phyloP scores from a whole-genome alignment of 1,284 basidiomycete species.

The Apiotrichum akiyoshidainum region DNA sequence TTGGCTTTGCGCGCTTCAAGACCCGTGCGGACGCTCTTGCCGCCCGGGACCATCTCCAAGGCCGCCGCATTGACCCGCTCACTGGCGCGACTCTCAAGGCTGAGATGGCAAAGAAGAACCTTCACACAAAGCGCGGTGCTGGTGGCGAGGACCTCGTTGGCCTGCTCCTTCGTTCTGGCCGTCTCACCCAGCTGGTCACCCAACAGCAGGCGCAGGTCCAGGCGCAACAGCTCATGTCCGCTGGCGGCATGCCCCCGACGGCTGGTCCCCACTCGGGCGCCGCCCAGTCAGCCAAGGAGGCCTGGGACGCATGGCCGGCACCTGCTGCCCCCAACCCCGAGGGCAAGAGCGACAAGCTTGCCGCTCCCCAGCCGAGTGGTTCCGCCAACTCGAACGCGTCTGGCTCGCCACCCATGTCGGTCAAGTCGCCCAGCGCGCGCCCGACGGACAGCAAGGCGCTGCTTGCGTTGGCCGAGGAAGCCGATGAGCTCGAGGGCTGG shows the following conservation, averaged over 20 bases:
- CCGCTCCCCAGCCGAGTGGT: slow-evolving; percentile 4
- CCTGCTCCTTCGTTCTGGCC: slow-evolving; percentile 38
- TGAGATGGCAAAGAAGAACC: slow-evolving; percentile 99
- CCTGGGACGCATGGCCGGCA: slow-evolving; percentile 34
- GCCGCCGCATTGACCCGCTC: slow-evolving; percentile 87
- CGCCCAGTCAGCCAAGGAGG: slow-evolving; percentile 30
- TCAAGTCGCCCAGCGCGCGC: slow-evolving; percentile 35
- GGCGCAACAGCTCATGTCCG: slow-evolving; percentile 7
- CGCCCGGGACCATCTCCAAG: slow-evolving; percentile 85
- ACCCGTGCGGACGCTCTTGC: slow-evolving; percentile 81
- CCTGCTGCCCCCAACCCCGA: slow-evolving; percentile 15
- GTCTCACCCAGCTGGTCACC: slow-evolving; percentile 27
- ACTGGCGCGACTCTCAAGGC: slow-evolving; percentile 92
- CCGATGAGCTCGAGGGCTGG: slow-evolving; percentile 50
- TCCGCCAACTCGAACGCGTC: slow-evolving; percentile 30
- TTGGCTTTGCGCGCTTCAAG: slow-evolving; percentile 95
- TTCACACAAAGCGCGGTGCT: slow-evolving; percentile 87
- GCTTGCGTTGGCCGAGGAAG: slow-evolving; percentile 48
- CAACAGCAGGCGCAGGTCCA: slow-evolving; percentile 22
- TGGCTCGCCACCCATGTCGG: slow-evolving; percentile 33
- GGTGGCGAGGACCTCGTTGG: slow-evolving; percentile 50
- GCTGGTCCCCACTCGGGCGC: slow-evolving; percentile 17
- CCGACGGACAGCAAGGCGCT: slow-evolving; percentile 48
- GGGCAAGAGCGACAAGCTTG: slow-evolving; percentile 16
- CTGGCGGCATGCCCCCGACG: not conserved